Conservation (phyloP, 1,284 basidiomycete genomes). For the Cerioporus squamosus region DNA sequence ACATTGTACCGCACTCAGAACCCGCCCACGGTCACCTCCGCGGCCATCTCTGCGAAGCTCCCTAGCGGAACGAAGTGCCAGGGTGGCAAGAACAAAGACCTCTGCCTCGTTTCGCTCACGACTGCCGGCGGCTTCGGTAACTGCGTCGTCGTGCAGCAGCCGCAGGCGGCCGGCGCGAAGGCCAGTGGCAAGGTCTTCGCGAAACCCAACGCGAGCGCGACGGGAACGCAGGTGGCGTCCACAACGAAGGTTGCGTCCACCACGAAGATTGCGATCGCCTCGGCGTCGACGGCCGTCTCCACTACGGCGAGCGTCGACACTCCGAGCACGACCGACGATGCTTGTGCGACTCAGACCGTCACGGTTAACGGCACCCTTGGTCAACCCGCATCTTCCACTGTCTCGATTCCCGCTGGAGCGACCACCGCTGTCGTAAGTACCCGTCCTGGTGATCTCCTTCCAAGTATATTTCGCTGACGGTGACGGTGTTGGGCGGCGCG, state of each 20-base stretch:
- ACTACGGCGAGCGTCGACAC: neutral
- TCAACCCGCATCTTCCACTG: neutral
- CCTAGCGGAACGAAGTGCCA: conserved; percentile 52
- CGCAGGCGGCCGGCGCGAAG: neutral
- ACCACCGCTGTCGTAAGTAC: conserved; percentile 5
- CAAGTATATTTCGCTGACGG: neutral
- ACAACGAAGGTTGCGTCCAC: too few relatives aligned
- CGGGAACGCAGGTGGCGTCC: too few relatives aligned
- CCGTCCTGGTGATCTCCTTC: neutral
- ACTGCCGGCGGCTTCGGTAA: conserved; percentile 54
- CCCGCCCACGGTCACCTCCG: conserved; percentile 38
- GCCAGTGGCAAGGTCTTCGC: neutral
- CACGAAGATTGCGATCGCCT: too few relatives aligned
- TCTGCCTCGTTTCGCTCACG: conserved; percentile 52
- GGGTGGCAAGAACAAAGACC: conserved; percentile 46
- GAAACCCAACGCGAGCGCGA: too few relatives aligned
- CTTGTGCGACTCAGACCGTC: neutral
- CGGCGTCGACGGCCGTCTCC: neutral
- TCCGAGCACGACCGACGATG: too few relatives aligned
- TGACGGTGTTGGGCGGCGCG: neutral
- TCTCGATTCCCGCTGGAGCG: neutral
- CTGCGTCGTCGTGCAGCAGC: conserved; percentile 46
- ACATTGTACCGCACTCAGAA: conserved; percentile 26
- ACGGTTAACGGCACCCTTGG: neutral
- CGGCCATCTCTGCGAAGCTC: conserved; percentile 46